Conservation (phyloP, 2,329 filamentous ascomycete genomes). For the Aciculosporium take region DNA sequence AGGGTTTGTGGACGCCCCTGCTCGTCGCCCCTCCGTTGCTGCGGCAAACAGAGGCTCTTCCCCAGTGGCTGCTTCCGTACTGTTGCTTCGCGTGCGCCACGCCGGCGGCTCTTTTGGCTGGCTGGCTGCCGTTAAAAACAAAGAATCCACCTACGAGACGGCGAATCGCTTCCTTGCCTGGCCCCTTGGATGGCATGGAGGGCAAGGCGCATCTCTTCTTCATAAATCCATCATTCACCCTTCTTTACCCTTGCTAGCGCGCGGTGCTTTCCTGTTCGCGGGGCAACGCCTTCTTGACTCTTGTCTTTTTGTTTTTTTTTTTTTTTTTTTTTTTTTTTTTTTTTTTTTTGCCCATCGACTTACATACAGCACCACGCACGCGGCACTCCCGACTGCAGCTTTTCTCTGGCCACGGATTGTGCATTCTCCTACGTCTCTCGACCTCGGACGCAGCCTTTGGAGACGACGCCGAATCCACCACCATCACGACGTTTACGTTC, state of each 20-base stretch:
- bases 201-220: not conserved
- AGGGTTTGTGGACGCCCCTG: not conserved
- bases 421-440: no score
- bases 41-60: slow-evolving; percentile 9
- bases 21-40: slow-evolving; percentile 10
- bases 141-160: not conserved
- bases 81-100: not conserved
- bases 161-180: not conserved
- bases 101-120: not conserved
- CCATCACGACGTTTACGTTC: not conserved
- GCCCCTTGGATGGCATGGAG: not conserved
- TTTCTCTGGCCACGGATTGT: no score
- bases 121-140: slow-evolving; percentile 3
- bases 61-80: no score
- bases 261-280: not conserved
- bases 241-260: not conserved
- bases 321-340: not conserved
- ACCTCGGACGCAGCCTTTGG: no score
- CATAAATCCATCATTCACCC: not conserved
- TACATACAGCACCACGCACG: no score
- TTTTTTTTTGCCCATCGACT: not conserved
- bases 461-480: not conserved
- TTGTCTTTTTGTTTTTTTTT: not conserved
- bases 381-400: not conserved
- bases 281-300: not conserved